Percentiles rank a stretch among this genome's conserved stretches.
Conservation (phyloP, 345 rosid species). For the Citrus medica region DNA sequence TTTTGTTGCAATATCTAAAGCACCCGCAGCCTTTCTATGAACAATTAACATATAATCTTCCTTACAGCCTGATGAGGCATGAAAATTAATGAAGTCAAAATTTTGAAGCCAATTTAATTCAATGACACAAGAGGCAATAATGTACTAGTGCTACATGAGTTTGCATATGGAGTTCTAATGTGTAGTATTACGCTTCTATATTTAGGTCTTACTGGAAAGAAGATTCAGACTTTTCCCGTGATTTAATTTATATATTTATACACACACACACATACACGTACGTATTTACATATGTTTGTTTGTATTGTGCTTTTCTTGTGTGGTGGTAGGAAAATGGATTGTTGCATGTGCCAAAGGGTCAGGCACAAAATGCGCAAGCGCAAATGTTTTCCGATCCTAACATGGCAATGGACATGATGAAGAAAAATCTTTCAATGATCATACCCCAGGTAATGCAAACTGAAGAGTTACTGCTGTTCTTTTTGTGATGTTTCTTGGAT, state of each 20-base stretch:
- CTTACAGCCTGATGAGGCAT: neutral
- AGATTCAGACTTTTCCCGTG: neutral
- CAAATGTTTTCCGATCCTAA: slow-evolving; percentile 99
- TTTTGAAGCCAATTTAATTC: neutral
- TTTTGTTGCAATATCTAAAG: neutral
- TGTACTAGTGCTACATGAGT: neutral
- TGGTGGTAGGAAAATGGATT: slow-evolving; percentile 84
- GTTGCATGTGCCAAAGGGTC: slow-evolving; percentile 78
- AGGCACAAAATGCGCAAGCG: slow-evolving; percentile 83
- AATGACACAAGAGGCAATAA: neutral
- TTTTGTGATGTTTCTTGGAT: neutral
- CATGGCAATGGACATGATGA: slow-evolving; percentile 99
- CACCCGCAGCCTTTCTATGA: neutral
- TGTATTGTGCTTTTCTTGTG: slow-evolving; percentile 2
- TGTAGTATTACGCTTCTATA: neutral
- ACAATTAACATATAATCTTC: neutral
- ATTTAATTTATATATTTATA: neutral
- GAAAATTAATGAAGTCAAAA: neutral
- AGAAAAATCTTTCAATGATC: slow-evolving; percentile 98
- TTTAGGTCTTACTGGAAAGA: neutral
- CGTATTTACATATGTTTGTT: neutral
- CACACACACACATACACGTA: neutral
- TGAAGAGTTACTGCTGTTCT: neutral
- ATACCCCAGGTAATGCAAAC: slow-evolving; percentile 74
- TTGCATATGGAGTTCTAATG: neutral